Percentiles rank a stretch among this genome's conserved stretches.
Evolutionary conservation across 2,329 filamentous ascomycete genomes (phyloP).

Genomic region (Nothophoma quercina): DNA sequence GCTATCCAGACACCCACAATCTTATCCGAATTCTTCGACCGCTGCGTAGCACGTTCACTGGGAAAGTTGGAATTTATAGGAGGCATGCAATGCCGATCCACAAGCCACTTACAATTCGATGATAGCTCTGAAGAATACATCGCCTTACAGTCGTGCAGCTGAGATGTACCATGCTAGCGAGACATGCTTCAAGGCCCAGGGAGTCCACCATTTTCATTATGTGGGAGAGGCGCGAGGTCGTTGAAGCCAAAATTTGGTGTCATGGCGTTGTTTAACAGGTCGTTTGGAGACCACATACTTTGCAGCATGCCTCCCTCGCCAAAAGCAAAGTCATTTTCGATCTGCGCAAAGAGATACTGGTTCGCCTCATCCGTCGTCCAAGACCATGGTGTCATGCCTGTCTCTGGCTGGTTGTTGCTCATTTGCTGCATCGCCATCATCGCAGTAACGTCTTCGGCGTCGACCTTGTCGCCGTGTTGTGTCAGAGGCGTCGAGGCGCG

Average conservation of each 20-base stretch:
- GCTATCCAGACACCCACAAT: too few relatives aligned
- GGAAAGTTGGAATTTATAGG: too few relatives aligned
- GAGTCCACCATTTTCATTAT: not conserved
- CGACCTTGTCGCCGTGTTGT: not conserved
- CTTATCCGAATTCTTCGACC: too few relatives aligned
- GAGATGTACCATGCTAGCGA: too few relatives aligned
- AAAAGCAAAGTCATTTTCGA: constrained; percentile 42
- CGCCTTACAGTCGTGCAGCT: too few relatives aligned
- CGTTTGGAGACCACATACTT: constrained; percentile 31
- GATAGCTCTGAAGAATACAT: too few relatives aligned
- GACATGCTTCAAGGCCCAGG: not conserved
- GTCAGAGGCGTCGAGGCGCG: constrained; percentile 7
- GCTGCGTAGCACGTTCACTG: too few relatives aligned
- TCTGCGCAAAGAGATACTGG: constrained; percentile 42
- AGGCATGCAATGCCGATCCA: too few relatives aligned
- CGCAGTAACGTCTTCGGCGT: constrained; percentile 14
- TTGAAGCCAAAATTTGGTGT: constrained; percentile 26
- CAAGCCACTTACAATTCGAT: too few relatives aligned
- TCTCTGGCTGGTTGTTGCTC: constrained; percentile 5
- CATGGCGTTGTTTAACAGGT: constrained; percentile 18
- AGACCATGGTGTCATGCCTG: constrained; percentile 32
- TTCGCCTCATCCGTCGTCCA: constrained; percentile 42
- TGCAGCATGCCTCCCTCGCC: constrained; percentile 36
- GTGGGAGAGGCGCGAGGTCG: constrained; percentile 11
- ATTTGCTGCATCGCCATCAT: constrained; percentile 13